Conservation (phyloP, 2,329 filamentous ascomycete genomes). For the Sporothrix luriei region DNA sequence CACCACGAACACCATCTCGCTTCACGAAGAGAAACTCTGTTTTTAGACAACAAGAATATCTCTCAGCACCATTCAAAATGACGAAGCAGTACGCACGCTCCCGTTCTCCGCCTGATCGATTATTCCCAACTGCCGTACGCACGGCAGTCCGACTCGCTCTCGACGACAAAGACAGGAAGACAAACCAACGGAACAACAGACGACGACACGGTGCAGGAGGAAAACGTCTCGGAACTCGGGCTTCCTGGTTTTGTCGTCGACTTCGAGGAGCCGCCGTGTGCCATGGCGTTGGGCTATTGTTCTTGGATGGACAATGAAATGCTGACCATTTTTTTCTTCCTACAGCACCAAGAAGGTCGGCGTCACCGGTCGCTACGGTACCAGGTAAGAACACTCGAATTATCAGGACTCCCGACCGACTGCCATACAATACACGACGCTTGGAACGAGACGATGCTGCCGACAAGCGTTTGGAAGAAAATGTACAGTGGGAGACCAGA, state of each 20-base stretch:
- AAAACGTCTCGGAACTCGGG: background rate
- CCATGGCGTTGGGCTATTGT: background rate
- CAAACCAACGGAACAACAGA: background rate
- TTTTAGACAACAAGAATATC: conserved; percentile 27
- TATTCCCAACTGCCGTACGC: background rate
- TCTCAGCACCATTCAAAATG: conserved; percentile 62
- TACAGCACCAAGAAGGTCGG: conserved; percentile 90
- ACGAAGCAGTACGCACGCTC: conserved; percentile 63
- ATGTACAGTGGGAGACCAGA: background rate
- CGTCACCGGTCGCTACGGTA: conserved; percentile 74
- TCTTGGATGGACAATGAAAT: conserved; percentile 16
- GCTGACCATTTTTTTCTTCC: conserved; percentile 33
- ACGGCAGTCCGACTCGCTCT: conserved; percentile 16
- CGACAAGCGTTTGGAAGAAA: background rate
- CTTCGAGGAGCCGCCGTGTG: background rate
- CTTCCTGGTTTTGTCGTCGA: conserved; percentile 13
- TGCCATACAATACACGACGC: background rate
- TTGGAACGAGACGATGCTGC: background rate
- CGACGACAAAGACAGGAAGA: conserved; percentile 28
- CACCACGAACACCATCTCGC: conserved; percentile 31
- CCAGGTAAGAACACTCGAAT: conserved; percentile 35
- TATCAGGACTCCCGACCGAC: background rate
- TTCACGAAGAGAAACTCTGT: conserved; percentile 29
- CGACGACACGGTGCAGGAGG: background rate
- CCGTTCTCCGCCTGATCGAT: background rate